phyloP scores from a whole-genome alignment of 805 yeast genomes.

The Kodamaea hsintzibuensis region DNA sequence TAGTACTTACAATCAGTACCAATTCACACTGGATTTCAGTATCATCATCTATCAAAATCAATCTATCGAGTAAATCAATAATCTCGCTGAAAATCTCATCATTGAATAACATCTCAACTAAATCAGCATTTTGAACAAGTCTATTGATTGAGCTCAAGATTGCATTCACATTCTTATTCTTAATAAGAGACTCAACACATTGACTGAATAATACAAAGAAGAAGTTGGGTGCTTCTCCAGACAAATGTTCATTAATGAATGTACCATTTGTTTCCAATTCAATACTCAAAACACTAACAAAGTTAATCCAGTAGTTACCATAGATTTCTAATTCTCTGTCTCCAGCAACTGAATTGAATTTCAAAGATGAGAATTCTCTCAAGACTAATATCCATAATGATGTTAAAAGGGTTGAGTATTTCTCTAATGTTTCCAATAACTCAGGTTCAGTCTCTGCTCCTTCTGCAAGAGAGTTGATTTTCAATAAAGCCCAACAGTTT shows the following conservation, averaged over 20 bases:
- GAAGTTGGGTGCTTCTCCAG: constrained; percentile 61
- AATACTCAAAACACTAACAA: constrained; percentile 73
- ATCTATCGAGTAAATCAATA: constrained; percentile 72
- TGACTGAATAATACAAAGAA: constrained; percentile 81
- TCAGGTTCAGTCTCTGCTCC: constrained; percentile 38
- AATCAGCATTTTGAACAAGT: constrained; percentile 55
- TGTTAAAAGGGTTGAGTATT: constrained; percentile 58
- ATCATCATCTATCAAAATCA: constrained; percentile 61
- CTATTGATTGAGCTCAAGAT: constrained; percentile 50
- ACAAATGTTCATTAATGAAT: constrained; percentile 48
- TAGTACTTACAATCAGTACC: constrained; percentile 30
- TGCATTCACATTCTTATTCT: constrained; percentile 45
- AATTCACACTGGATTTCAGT: constrained; percentile 60
- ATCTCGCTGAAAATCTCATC: constrained; percentile 74
- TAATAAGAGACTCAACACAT: constrained; percentile 72
- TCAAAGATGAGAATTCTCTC: constrained; percentile 69
- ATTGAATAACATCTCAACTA: constrained; percentile 60
- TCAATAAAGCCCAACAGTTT: constrained; percentile 73
- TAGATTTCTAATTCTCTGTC: constrained; percentile 48
- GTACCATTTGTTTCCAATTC: constrained; percentile 53
- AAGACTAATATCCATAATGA: constrained; percentile 80
- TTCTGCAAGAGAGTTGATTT: constrained; percentile 29
- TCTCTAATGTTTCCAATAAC: constrained; percentile 49
- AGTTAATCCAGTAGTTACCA: constrained; percentile 69
- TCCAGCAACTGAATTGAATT: constrained; percentile 46